Conservation (phyloP, 805 yeast species). For the Scheffersomyces lignosus region DNA sequence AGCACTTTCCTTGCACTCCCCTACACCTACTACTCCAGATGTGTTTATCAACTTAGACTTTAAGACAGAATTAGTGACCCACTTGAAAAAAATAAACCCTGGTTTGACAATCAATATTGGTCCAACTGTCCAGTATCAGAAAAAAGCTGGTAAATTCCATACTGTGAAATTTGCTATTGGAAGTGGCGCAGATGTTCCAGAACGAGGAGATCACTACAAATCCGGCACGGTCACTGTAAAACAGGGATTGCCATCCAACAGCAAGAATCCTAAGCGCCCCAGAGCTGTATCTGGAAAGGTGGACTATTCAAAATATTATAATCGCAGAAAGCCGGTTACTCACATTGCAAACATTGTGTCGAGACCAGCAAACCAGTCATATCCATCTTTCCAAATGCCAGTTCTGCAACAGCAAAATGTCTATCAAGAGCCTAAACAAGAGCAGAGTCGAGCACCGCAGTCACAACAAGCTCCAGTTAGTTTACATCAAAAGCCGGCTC, state of each 20-base stretch:
- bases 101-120: constrained; percentile 65
- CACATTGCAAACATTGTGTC: too few species aligned
- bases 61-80: constrained; percentile 86
- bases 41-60: constrained; percentile 75
- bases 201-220: constrained; percentile 73
- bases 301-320: constrained; percentile 44
- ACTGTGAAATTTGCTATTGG: constrained; percentile 68
- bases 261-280: constrained; percentile 76
- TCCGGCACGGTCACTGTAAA: constrained; percentile 83
- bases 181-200: constrained; percentile 55
- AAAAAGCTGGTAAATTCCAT: constrained; percentile 86
- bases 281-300: constrained; percentile 46
- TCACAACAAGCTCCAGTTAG: too few species aligned
- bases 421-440: constrained; percentile 4
- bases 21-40: constrained; percentile 65
- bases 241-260: constrained; percentile 72
- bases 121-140: constrained; percentile 75
- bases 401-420: constrained; percentile 16
- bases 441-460: constrained; percentile 18
- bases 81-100: constrained; percentile 60
- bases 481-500: constrained; percentile 2
- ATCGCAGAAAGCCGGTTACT: constrained; percentile 23
- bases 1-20: constrained; percentile 55
- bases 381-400: constrained; percentile 18
- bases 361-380: constrained; percentile 23